Evolutionary conservation across 2,329 filamentous ascomycete species (phyloP).

Genomic region (Cladobotryum protrusum): DNA sequence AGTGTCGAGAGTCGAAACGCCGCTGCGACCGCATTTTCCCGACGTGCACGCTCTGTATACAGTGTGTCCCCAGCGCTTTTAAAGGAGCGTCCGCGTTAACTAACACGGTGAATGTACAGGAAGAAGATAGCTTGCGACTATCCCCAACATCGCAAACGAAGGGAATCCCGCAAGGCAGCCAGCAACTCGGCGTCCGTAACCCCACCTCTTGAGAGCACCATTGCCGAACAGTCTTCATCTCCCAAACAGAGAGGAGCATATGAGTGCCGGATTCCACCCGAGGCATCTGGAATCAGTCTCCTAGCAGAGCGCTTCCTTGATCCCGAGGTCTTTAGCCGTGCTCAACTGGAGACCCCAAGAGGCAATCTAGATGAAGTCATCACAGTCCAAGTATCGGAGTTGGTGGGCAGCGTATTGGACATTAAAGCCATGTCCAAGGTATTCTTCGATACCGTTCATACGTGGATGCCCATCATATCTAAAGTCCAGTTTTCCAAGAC

Average conservation of each 20-base stretch:
- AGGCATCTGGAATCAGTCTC: not conserved
- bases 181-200: not conserved
- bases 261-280: not conserved
- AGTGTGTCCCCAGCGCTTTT: slow-evolving; percentile 1
- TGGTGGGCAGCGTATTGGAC: slow-evolving; percentile 6
- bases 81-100: too few species aligned
- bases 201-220: not conserved
- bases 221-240: not conserved
- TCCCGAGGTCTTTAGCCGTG: slow-evolving; percentile 7
- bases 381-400: not conserved
- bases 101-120: not conserved
- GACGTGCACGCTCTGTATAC: slow-evolving; percentile 5
- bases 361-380: not conserved
- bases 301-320: slow-evolving; percentile 9
- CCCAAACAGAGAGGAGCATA: not conserved
- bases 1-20: slow-evolving; percentile 9
- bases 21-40: slow-evolving; percentile 11
- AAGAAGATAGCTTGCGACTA: slow-evolving; percentile 9
- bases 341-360: slow-evolving; percentile 6
- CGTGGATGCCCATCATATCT: slow-evolving; percentile 8
- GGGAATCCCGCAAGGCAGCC: not conserved
- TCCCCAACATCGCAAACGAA: slow-evolving; percentile 8
- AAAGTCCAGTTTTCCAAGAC: slow-evolving; percentile 1
- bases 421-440: slow-evolving; percentile 1
- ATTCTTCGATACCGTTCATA: slow-evolving; percentile 7